These are phyloP conservation scores for Picea glauca DNA, from an alignment of 75 land plant species.

Conservation along the genomic window DNA sequence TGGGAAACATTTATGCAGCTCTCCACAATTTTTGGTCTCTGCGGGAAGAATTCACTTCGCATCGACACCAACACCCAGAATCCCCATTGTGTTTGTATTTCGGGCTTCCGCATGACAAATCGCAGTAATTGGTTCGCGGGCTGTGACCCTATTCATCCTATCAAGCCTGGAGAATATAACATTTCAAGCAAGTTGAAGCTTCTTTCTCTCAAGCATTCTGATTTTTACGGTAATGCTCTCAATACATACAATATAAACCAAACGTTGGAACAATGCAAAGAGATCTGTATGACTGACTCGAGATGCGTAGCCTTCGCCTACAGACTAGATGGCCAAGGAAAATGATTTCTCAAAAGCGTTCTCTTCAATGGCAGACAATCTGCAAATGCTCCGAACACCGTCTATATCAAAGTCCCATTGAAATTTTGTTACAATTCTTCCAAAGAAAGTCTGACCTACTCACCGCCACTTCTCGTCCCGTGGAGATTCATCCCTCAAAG, in stretches of 20 bases:
- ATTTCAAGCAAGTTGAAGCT: too few relatives aligned
- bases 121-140: too few relatives aligned
- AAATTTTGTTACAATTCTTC: background rate
- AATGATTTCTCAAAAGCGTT: slow-evolving; percentile 26
- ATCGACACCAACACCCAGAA: background rate
- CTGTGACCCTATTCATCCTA: too few relatives aligned
- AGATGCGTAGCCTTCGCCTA: slow-evolving; percentile 26
- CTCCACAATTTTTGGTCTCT: slow-evolving; percentile 32
- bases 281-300: slow-evolving; percentile 21
- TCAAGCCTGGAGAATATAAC: too few relatives aligned
- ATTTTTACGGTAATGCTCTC: too few relatives aligned
- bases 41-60: slow-evolving; percentile 11
- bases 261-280: slow-evolving; percentile 9
- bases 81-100: too few relatives aligned
- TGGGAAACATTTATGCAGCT: slow-evolving; percentile 27
- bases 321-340: slow-evolving; percentile 14
- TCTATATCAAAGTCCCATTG: slow-evolving; percentile 18
- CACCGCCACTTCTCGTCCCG: too few relatives aligned
- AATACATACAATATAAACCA: too few relatives aligned
- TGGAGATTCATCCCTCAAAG: too few relatives aligned
- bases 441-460: too few relatives aligned
- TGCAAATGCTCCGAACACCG: slow-evolving; percentile 13
- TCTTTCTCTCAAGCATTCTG: too few relatives aligned
- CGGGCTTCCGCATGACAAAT: too few relatives aligned
- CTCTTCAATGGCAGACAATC: slow-evolving; percentile 31